Base-by-base conservation (phyloP, 345 rosid genomes). In the Melaleuca quinquenervia region DNA sequence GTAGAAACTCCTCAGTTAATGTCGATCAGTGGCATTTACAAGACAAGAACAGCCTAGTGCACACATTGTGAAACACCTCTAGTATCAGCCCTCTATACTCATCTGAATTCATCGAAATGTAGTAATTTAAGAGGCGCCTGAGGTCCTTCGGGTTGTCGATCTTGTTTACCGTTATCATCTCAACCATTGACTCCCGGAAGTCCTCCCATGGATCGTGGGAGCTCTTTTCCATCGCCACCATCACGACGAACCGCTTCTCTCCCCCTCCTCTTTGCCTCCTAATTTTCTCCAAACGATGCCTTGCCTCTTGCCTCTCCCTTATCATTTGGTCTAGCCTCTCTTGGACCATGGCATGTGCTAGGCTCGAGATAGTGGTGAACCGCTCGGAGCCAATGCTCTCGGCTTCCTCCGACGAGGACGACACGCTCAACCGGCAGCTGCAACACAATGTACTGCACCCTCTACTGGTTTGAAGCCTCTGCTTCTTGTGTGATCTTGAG, bases 211-310 rank as follows among this genome's bases (percentile, higher is more conserved):
- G 98, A 91, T 95, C 95, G 51, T 89, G 87, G 41, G 98, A 95
- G 87, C 92, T 88, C 89, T 92, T 97, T 87, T 97, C 99, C 96
- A 91, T 91, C 1, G 98, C 99, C 84, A 95, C 92, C 98, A 97
- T 92, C 27, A 96, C 94, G 18, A 96, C 89, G 60, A 96, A 95
- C 90, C n/a, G 58, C 49, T 53, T 82, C 75, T 82, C 74, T 53
- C 87, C 90, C 55, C 84, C 83, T 44, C 52, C 56, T 20, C 90
- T 85, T 75, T 84, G 84, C 86, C 90, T 87, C 87, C 91, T 90
- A 5, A 8, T 18, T 84, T 86, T 90, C 58, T 89, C 91, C 82
- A 82, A 84, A 11, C 83, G 83, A 52, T 53, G 62, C 86, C 91
- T 90, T 53, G 91, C 89, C 89, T 89, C 92, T 85, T 91, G 92